A percentile compares a stretch with the other conserved stretches of the same genome.
Evolutionary conservation across 176 grass and related monocot genomes (phyloP).

Genomic region (Carex scoparia): DNA sequence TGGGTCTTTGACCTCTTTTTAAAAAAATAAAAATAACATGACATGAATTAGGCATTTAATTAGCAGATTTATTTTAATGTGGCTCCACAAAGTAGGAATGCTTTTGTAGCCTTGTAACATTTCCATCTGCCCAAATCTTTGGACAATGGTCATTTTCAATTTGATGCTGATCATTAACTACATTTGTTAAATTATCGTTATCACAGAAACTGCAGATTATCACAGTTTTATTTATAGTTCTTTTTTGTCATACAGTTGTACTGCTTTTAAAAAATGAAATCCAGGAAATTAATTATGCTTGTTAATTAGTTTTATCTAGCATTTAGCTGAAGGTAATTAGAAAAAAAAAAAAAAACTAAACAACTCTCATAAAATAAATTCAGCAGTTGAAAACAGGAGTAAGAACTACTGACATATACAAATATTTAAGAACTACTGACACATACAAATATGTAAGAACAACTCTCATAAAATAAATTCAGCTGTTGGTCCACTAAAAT

Average conservation of each 20-base stretch:
- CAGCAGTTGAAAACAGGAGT: too few relatives aligned
- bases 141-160: background rate
- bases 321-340: background rate
- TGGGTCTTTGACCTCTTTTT: too few relatives aligned
- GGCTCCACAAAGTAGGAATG: background rate
- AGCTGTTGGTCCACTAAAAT: too few relatives aligned
- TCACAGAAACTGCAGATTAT: background rate
- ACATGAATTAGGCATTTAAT: background rate
- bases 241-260: background rate
- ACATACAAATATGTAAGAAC: background rate
- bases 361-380: background rate
- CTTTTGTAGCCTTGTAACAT: background rate
- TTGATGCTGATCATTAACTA: background rate
- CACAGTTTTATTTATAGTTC: background rate
- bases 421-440: too few relatives aligned
- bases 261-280: too few relatives aligned
- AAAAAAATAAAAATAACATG: too few relatives aligned
- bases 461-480: background rate
- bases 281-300: background rate
- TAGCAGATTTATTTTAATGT: background rate
- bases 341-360: background rate
- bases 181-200: conserved; percentile 4
- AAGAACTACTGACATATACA: too few relatives aligned
- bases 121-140: background rate
- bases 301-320: background rate